phyloP scores from a whole-genome alignment of 2,329 filamentous ascomycete species.

The Diaporthe vaccinii region DNA sequence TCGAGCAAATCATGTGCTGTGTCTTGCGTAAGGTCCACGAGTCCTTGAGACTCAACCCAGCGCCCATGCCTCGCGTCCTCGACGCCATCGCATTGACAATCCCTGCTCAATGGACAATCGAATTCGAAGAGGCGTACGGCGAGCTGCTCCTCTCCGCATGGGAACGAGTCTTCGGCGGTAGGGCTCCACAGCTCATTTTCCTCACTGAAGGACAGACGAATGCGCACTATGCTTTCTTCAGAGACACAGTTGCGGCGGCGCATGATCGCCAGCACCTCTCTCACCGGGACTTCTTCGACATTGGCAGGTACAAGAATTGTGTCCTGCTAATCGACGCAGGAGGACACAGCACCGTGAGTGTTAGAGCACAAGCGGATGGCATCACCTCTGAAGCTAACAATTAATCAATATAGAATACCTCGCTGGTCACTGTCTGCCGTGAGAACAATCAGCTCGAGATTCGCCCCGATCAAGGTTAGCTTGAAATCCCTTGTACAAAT shows the following conservation, averaged over 20 bases:
- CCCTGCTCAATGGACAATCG: conserved; percentile 8
- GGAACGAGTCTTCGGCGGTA: neutral
- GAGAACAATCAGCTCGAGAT: conserved; percentile 1
- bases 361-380: too few species aligned
- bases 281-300: neutral
- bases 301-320: neutral
- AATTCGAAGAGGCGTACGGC: conserved; percentile 9
- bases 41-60: fast-evolving
- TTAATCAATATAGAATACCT: neutral
- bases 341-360: conserved; percentile 2
- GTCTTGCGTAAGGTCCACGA: neutral
- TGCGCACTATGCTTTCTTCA: neutral
- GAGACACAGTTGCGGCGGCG: fast-evolving
- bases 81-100: neutral
- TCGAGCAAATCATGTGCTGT: neutral
- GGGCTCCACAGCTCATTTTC: neutral
- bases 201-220: conserved; percentile 1
- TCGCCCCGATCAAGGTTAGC: neutral
- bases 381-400: neutral
- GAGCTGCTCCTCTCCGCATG: neutral
- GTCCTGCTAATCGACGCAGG: neutral
- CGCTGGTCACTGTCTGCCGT: neutral
- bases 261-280: neutral
- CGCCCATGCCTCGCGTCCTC: neutral
- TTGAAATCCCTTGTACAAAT: neutral